Conservation (phyloP, 2,329 filamentous ascomycete species). For the Cladosporium sp. region DNA sequence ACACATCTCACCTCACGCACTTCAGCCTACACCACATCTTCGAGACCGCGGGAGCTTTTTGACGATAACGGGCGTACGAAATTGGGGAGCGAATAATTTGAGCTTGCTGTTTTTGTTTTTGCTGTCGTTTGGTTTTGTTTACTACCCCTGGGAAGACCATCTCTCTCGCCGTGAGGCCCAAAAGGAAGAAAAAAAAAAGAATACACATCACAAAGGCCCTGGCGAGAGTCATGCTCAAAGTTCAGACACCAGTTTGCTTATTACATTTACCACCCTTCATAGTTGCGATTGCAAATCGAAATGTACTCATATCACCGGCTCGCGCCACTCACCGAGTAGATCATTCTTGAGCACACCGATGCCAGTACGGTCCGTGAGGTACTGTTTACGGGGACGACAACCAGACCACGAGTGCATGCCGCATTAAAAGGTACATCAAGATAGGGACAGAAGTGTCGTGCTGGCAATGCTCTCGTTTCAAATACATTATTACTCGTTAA, state of each 20-base stretch:
- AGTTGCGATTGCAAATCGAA: conserved; percentile 3
- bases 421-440: too few species aligned
- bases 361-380: too few species aligned
- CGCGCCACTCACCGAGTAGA: too few species aligned
- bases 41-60: conserved; percentile 2
- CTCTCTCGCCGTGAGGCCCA: not conserved
- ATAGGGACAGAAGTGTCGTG: not conserved
- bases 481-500: conserved; percentile 11
- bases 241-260: conserved; percentile 10
- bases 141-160: not conserved
- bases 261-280: conserved; percentile 6
- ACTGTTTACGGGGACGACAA: too few species aligned
- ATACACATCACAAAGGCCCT: not conserved
- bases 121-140: not conserved
- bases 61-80: conserved; percentile 12
- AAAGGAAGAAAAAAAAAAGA: too few species aligned
- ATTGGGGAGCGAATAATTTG: conserved; percentile 13
- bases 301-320: conserved; percentile 4
- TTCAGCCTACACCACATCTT: not conserved
- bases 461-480: not conserved
- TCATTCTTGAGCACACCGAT: too few species aligned
- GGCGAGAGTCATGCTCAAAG: not conserved
- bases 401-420: too few species aligned
- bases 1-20: not conserved
- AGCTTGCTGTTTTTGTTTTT: conserved; percentile 6